Base-by-base conservation (phyloP, 805 yeast species). In the Cyberlindnera euphorbiae region DNA sequence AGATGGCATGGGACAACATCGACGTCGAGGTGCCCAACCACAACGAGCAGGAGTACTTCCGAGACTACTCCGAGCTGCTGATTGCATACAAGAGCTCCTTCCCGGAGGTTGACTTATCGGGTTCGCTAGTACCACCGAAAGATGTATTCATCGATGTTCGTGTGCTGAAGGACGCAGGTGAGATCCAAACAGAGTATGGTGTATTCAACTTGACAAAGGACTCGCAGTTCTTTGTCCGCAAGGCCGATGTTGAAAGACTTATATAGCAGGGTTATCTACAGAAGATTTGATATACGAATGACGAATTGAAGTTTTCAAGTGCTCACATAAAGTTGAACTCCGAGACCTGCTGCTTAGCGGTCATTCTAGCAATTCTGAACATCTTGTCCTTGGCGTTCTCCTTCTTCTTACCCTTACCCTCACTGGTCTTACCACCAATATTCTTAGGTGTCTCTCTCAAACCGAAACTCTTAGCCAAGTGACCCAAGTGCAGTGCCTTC, bases 101-200 rank as follows among this genome's bases (percentile, higher is more conserved):
- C 61, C 73, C 85, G 0, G 96, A 88, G 46, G 62, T 90, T 13
- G 98, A 93, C 53, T 62, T 93, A 17, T 76, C 90, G 19, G 97
- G 97, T 0, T 77, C 85, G n/a, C 55, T 93, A 47, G 84, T 75
- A 16, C 98, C 98, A 0, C 97, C 98, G 1, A 75, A 73, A 25
- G 94, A 87, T 47, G 83, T 93, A 19, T 93, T 90, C 50, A 84
- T 90, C 8, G 98, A 90, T 53, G 97, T 93, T 5, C 66, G 98
- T 39, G 97, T 90, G 7, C 61, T 90, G 34, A 83, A 83, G 56
- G 95, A 90, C 52, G 97, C 95, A 0, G 98, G 98, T 2, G 97
- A 93, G 55, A 87, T 90, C 24, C 96, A 89, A 55, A 93, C 98
- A 0, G 98, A 90, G 57, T 90, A 90, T 51, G 98, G 97, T 16